Evolutionary conservation across 2,329 filamentous ascomycete species (phyloP).

Genomic region (Davidsoniella australis): DNA sequence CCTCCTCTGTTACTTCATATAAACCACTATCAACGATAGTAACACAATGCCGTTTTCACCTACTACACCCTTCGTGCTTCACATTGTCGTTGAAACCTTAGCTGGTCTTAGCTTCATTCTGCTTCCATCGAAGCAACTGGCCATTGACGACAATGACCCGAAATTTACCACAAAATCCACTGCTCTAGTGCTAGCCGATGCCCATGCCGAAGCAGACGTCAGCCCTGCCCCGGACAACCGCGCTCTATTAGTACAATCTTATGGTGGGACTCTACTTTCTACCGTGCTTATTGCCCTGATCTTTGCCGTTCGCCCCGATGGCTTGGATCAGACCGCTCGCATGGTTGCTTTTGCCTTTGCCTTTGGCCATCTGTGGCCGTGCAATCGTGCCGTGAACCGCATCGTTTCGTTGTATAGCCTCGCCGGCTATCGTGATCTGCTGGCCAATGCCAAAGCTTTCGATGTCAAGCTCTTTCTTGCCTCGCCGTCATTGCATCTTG

Average conservation of each 20-base stretch:
- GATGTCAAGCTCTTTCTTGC: conserved; percentile 19
- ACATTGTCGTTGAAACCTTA: conserved; percentile 24
- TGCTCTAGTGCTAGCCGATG: too few relatives aligned
- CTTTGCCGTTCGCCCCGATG: conserved; percentile 18
- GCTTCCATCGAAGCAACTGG: conserved; percentile 25
- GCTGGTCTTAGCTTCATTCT: conserved; percentile 31
- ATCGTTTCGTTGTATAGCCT: conserved; percentile 16
- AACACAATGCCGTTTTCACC: conserved; percentile 12
- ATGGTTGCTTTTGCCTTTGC: conserved; percentile 25
- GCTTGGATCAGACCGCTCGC: conserved; percentile 19
- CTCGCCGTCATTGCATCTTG: conserved; percentile 29
- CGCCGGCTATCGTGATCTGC: conserved; percentile 13
- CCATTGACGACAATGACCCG: conserved; percentile 12
- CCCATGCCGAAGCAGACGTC: too few relatives aligned
- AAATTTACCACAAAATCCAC: too few relatives aligned
- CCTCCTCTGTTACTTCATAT: background rate
- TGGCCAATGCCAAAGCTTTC: too few relatives aligned
- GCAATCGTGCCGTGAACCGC: conserved; percentile 24
- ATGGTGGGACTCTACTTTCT: conserved; percentile 30
- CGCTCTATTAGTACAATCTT: conserved; percentile 27
- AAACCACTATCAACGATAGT: background rate
- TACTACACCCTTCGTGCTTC: conserved; percentile 22
- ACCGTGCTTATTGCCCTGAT: conserved; percentile 27
- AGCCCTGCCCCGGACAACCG: conserved; percentile 21
- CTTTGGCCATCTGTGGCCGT: conserved; percentile 33